Evolutionary conservation across 2,329 filamentous ascomycete genomes (phyloP), one percentile per base, ranked within the genome.

Genomic region (Biscogniauxia sp.): DNA sequence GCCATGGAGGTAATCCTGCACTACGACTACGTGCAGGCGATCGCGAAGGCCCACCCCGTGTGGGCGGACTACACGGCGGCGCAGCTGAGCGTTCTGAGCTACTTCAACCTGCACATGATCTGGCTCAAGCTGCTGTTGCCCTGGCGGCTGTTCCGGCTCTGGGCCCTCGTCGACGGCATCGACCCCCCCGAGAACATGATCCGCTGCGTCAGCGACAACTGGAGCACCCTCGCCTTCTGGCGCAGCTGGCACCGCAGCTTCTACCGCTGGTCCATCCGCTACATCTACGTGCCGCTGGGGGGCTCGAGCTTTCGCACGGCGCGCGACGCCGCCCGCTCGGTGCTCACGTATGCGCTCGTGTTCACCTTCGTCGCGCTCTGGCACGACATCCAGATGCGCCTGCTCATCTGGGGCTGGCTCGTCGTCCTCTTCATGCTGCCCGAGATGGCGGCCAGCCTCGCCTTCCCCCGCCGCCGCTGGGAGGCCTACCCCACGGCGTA

Each of bases 151-250:
- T 98, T 98, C 84, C 91, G 96, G 4, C 86, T 99, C n/a, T 99
- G 95, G 95, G 84, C 92, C 0, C 84, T 99, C 3, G 73, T 93
- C 17, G 95, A 99, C 74, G 92, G 91, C 63, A 87, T 99, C 68
- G 95, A 99, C 72, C 92, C 95, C 0, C 94, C 95, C 0, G 95
- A 99, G 78, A 99, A 99, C 78, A 97, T 99, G 92, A 86, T 97
- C 58, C 91, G 95, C 68, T 99, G 96, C 77, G 92, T 97, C 77
- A 93, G 88, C 72, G 88, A 99, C 79, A 98, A 98, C 75, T 97
- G 93, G 79, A 93, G 90, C 65, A 90, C 92, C 0, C 83, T 93
- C 50, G 88, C 89, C 20, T 99, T 99, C 79, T 99, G 95, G 95
- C 91, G 95, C 64, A 88, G 88, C 32, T 99, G 96, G 96, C 95